Evolutionary conservation across 2,329 filamentous ascomycete species (phyloP).

Genomic region (Fusarium marasasianum): DNA sequence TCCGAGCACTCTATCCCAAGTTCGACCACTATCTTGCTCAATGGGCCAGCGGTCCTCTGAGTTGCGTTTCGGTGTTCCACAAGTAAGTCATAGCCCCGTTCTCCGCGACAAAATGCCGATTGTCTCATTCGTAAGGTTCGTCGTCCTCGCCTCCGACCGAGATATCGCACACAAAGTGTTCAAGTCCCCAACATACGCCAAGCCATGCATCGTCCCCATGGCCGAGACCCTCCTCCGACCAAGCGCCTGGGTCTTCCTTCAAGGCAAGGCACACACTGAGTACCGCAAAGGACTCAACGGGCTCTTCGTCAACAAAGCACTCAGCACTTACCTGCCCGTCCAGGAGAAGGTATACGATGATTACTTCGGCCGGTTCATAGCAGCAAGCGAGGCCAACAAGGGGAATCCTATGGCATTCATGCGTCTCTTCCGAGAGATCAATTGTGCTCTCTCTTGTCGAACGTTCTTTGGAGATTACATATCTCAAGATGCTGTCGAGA

Average conservation of each 20-base stretch:
- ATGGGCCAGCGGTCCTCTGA: conserved; percentile 81
- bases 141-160: conserved; percentile 79
- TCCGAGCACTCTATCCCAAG: conserved; percentile 77
- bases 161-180: conserved; percentile 85
- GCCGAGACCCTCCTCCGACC: conserved; percentile 75
- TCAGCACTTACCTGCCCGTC: conserved; percentile 75
- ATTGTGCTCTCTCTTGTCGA: conserved; percentile 79
- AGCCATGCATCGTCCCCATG: conserved; percentile 81
- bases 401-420: conserved; percentile 74
- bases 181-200: conserved; percentile 78
- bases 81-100: conserved; percentile 61
- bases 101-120: not conserved
- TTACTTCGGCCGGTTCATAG: conserved; percentile 75
- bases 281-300: conserved; percentile 79
- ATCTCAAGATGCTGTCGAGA: conserved; percentile 74
- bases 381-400: conserved; percentile 62
- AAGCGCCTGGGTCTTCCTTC: conserved; percentile 81
- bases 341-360: conserved; percentile 77
- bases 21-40: conserved; percentile 79
- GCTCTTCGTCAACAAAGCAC: conserved; percentile 77
- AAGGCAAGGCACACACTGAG: conserved; percentile 79
- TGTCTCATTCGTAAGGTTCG: conserved; percentile 64
- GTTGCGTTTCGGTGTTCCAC: conserved; percentile 86
- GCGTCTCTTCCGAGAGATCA: conserved; percentile 77
- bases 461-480: conserved; percentile 87